Evolutionary conservation across 2,329 filamentous ascomycete species (phyloP).

Genomic region (Diaporthe sp.): DNA sequence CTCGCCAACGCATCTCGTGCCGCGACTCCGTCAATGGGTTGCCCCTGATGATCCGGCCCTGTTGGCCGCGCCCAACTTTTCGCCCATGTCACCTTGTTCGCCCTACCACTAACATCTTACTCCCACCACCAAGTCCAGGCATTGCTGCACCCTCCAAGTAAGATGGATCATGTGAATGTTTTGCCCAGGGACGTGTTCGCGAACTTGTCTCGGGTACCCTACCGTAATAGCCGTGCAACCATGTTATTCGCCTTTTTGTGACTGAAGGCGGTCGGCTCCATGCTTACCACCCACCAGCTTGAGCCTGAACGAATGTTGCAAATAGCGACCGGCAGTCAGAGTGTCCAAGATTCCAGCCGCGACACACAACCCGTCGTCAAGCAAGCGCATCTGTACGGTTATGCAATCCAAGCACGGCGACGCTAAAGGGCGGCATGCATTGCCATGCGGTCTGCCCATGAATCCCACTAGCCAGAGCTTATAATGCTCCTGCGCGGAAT

Average conservation of each 20-base stretch:
- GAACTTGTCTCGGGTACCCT: not conserved
- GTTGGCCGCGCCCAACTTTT: not conserved
- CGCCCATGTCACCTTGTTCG: not conserved
- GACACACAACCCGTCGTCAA: not conserved
- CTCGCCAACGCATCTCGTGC: conserved; percentile 20
- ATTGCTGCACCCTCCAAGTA: not conserved
- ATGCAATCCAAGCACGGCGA: not conserved
- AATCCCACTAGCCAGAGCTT: conserved; percentile 23
- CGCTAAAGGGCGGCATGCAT: conserved; percentile 15
- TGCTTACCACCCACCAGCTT: no score
- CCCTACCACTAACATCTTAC: not conserved
- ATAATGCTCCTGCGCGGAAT: not conserved
- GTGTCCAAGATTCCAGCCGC: not conserved
- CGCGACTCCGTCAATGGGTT: conserved; percentile 16
- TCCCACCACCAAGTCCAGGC: not conserved
- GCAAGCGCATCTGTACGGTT: not conserved
- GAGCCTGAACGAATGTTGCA: no score
- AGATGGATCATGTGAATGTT: not conserved
- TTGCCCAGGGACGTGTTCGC: not conserved
- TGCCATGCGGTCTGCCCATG: conserved; percentile 17
- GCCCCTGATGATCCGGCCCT: conserved; percentile 27
- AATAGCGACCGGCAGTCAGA: not conserved
- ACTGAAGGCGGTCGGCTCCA: not conserved
- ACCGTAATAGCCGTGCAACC: not conserved
- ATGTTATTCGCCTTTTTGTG: not conserved